phyloP scores from a whole-genome alignment of 2,329 filamentous ascomycete species.

The Cladosporium cucumerinum region DNA sequence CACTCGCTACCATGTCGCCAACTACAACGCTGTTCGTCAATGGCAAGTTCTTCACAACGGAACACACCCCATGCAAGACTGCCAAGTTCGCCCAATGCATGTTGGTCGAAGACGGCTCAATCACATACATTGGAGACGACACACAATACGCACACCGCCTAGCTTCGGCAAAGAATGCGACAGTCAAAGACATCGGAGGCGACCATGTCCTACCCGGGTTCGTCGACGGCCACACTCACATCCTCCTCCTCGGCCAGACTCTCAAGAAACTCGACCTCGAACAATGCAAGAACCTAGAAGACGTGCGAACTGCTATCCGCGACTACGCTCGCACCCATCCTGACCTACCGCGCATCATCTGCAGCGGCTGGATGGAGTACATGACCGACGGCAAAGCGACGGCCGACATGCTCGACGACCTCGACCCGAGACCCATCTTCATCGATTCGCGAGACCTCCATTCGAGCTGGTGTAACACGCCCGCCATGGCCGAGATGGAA shows the following conservation, averaged over 20 bases:
- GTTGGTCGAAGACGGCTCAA: constrained; percentile 41
- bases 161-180: constrained; percentile 23
- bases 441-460: constrained; percentile 58
- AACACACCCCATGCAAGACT: background rate
- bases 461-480: constrained; percentile 55
- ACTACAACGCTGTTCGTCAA: constrained; percentile 13
- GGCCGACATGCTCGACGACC: constrained; percentile 51
- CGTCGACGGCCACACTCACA: constrained; percentile 58
- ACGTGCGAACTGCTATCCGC: constrained; percentile 48
- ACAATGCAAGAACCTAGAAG: constrained; percentile 45
- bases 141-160: constrained; percentile 30
- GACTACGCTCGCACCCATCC: constrained; percentile 47
- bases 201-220: constrained; percentile 52
- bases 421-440: constrained; percentile 52
- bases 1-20: background rate
- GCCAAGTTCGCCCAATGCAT: constrained; percentile 35
- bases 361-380: constrained; percentile 55
- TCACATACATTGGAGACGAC: constrained; percentile 40
- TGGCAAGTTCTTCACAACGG: constrained; percentile 17
- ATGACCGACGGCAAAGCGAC: constrained; percentile 53
- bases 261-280: constrained; percentile 51
- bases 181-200: constrained; percentile 35
- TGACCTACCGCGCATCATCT: constrained; percentile 47
- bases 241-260: constrained; percentile 54
- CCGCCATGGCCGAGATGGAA: constrained; percentile 51